Conservation (phyloP, 2,329 filamentous ascomycete species). For the Fusarium sp. region DNA sequence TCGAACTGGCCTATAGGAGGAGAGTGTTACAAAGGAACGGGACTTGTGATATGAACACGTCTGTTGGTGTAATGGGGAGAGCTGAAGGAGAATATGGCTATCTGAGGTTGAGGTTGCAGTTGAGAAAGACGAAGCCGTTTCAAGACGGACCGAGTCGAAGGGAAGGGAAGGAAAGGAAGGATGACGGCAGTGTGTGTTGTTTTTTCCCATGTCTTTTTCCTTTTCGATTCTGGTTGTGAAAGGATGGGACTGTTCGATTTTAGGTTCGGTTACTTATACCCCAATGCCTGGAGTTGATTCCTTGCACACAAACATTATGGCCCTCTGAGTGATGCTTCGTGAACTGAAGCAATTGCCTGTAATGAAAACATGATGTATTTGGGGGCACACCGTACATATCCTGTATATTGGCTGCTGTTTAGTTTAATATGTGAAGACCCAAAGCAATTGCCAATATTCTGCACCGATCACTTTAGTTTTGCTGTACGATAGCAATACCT, state of each 20-base stretch:
- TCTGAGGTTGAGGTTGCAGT: constrained; percentile 5
- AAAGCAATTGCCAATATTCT: not conserved
- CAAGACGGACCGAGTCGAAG: constrained; percentile 19
- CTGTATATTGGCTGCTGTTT: not conserved
- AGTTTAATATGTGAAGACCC: not conserved
- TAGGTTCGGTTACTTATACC: constrained; percentile 43
- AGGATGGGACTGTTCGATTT: constrained; percentile 34
- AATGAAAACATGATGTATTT: not conserved
- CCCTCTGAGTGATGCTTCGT: not conserved
- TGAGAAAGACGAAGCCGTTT: constrained; percentile 17
- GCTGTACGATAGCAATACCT: not conserved
- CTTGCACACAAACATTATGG: constrained; percentile 11
- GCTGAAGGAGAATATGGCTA: constrained; percentile 13
- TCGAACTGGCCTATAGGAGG: not conserved
- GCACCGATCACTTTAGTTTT: not conserved
- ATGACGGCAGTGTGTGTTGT: constrained; percentile 30
- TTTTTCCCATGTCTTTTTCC: constrained; percentile 21
- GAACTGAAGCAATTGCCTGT: not conserved
- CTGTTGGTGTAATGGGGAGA: constrained; percentile 32
- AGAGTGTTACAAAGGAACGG: constrained; percentile 11
- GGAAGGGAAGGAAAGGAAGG: constrained; percentile 12
- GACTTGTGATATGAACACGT: not conserved
- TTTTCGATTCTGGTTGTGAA: constrained; percentile 19
- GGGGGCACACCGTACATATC: not conserved
- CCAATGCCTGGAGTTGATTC: constrained; percentile 41